Evolutionary conservation across 371 early-diverging fungal genomes (phyloP).

Genomic region (Haplosporangium sp.): DNA sequence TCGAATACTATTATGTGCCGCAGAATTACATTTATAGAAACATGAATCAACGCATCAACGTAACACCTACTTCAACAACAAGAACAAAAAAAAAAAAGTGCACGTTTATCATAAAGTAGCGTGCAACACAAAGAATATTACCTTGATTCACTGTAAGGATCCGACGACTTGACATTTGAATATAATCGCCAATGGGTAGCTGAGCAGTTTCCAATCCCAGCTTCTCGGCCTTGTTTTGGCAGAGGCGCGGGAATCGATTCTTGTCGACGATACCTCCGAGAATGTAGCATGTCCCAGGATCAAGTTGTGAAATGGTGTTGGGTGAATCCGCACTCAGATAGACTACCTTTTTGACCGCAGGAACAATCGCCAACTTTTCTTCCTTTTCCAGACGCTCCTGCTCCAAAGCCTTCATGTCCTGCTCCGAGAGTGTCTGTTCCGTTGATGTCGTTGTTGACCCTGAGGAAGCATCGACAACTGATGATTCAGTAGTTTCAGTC

Average conservation of each 20-base stretch:
- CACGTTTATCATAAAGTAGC: neutral
- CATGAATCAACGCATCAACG: neutral
- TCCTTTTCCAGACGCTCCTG: constrained; percentile 42
- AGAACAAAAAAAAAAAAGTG: neutral
- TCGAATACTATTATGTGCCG: constrained; percentile 68
- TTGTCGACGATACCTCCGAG: constrained; percentile 97
- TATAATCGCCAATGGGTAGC: constrained; percentile 88
- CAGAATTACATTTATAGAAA: neutral
- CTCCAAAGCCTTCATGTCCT: constrained; percentile 53
- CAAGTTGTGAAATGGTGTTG: constrained; percentile 73
- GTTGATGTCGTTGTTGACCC: constrained; percentile 22
- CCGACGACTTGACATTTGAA: constrained; percentile 82
- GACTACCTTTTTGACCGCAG: constrained; percentile 68
- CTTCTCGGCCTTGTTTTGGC: constrained; percentile 79
- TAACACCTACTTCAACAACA: neutral
- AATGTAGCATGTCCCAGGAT: constrained; percentile 80
- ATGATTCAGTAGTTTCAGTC: constrained; percentile 1
- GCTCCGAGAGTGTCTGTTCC: constrained; percentile 24
- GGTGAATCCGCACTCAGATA: constrained; percentile 94
- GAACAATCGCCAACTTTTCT: constrained; percentile 56
- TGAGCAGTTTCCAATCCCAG: constrained; percentile 82
- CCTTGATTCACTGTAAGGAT: constrained; percentile 95
- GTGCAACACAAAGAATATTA: constrained; percentile 31
- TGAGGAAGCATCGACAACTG: neutral
- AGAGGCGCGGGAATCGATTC: constrained; percentile 81